A percentile compares a stretch with the other conserved stretches of the same genome.
These are phyloP conservation scores for Arthrinium phaeospermum DNA, from an alignment of 2,329 filamentous ascomycete genomes.

Conservation along the genomic window DNA sequence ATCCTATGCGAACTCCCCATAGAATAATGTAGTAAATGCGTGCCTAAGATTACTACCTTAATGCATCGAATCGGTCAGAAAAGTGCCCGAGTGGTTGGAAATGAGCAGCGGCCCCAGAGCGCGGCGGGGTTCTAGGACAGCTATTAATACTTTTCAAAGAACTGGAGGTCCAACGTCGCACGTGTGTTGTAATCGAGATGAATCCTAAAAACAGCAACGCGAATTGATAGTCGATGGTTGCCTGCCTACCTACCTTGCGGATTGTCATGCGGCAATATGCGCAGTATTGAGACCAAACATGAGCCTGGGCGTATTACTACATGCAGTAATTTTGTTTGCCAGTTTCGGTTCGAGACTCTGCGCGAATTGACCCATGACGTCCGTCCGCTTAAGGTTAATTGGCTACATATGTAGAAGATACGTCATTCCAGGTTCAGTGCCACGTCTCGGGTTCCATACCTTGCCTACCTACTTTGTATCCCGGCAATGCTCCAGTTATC, in stretches of 20 bases:
- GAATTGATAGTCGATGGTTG: not conserved
- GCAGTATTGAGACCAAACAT: not conserved
- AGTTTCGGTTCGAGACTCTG: no score
- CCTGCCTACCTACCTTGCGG: not conserved
- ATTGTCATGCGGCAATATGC: not conserved
- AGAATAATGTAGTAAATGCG: not conserved
- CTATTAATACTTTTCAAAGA: not conserved
- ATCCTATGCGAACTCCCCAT: constrained; percentile 5
- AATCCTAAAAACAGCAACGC: not conserved
- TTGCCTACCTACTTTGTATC: not conserved
- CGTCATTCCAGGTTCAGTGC: not conserved
- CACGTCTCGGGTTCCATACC: not conserved
- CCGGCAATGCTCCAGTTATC: not conserved
- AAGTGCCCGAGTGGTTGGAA: not conserved
- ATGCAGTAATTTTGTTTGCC: not conserved
- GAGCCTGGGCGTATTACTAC: not conserved
- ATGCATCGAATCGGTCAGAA: constrained; percentile 2
- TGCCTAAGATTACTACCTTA: not conserved
- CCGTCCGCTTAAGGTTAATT: not conserved
- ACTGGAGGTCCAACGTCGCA: not conserved
- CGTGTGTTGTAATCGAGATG: not conserved
- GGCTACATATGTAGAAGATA: not conserved
- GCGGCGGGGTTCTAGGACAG: not conserved
- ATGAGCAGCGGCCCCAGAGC: not conserved
- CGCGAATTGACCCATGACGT: not conserved